A percentile compares a stretch with the other conserved stretches of the same genome.
These are phyloP conservation scores for Aspergillus ruber DNA, from an alignment of 2,329 filamentous ascomycete genomes.

Conservation along the genomic window DNA sequence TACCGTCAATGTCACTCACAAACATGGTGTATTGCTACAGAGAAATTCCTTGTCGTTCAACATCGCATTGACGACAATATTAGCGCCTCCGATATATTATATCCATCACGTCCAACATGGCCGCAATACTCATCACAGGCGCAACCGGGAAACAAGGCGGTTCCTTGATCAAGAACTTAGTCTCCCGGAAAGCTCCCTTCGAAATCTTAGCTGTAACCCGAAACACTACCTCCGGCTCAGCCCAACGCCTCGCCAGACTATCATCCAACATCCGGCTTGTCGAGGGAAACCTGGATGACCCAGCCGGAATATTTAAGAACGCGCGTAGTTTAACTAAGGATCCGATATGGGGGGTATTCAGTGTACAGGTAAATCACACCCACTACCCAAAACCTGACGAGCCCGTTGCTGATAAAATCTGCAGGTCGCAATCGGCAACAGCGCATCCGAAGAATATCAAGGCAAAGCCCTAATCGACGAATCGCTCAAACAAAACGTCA, in stretches of 20 bases:
- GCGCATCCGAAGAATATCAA: conserved; percentile 44
- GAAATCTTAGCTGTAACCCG: conserved; percentile 57
- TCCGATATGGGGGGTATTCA: conserved; percentile 56
- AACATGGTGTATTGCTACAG: no score
- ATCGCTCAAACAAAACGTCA: conserved; percentile 49
- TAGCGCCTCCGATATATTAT: no score
- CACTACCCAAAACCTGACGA: background rate
- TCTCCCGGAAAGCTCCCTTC: conserved; percentile 26
- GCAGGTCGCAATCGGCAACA: conserved; percentile 5
- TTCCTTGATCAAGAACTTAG: conserved; percentile 27
- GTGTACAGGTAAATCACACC: conserved; percentile 47
- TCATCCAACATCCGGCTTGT: conserved; percentile 49
- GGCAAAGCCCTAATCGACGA: conserved; percentile 55
- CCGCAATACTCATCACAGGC: conserved; percentile 29
- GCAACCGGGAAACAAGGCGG: conserved; percentile 40
- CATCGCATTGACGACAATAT: no score
- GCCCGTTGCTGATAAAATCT: no score
- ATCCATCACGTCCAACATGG: background rate
- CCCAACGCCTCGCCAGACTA: conserved; percentile 43
- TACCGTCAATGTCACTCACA: no score
- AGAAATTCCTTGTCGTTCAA: no score
- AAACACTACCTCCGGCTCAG: conserved; percentile 45
- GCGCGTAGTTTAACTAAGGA: conserved; percentile 30
- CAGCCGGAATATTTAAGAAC: conserved; percentile 44
- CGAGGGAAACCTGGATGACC: conserved; percentile 52